Evolutionary conservation across 78 protist species (phyloP), one percentile per base, ranked within the genome.

Genomic region (Tieghemostelium lacteum): DNA sequence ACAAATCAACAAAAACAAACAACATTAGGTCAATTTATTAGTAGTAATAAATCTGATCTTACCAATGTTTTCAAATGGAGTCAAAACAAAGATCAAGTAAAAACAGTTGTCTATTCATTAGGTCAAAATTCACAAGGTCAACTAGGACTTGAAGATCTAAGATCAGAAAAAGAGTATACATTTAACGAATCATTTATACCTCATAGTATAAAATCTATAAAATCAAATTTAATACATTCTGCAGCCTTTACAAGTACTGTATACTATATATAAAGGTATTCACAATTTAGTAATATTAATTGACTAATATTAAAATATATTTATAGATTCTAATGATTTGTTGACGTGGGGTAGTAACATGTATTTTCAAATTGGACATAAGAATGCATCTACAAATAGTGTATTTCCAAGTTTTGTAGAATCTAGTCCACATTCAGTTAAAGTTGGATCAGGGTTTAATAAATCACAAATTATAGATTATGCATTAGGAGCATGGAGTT

Each of bases 41-140:
- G 52, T 28, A 17, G 29, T 20, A 28, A n/a, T 14, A 33, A 52
- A 31, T 33, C 33, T 71, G 26, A 28, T 20, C 14, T 71, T 20
- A 8, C 22, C 34, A 14, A 29, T n/a, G 58, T 26, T 34, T 76
- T 62, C 31, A 50, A 19, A 14, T 64, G 86, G 42, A 61, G 33
- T 29, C 3, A 49, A 62, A 14, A 42, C 2, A 12, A 62, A 60
- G 29, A 62, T 8, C 71, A 75, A 31, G 26, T 36, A n/a, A 29
- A 75, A 63, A 78, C 88, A 8, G 88, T 75, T 31, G 75, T 78
- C 17, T 78, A 78, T 66, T 66, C 88, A 34, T 66, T 78, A 33
- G 88, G 88, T 36, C 45, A n/a, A 19, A 78, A 78, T 66, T 50
- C 33, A 54, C 75, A 78, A 66, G 88, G 88, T 78, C 88, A 78